Conservation (phyloP, 352 stramenopile species). For the Elongisporangium senticosum region DNA sequence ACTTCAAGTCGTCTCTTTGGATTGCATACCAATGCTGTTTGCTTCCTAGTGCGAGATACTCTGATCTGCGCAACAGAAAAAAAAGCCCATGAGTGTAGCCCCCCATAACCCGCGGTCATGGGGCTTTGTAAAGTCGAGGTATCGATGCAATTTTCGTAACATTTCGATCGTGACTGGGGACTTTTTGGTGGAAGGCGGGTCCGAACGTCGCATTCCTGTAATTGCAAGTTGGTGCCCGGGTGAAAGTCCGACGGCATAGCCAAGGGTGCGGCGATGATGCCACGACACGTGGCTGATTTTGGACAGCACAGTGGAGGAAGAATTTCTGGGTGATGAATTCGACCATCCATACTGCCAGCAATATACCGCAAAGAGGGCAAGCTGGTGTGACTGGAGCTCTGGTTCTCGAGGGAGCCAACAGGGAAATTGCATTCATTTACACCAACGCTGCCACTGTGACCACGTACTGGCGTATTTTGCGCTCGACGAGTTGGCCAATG, state of each 20-base stretch:
- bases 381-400: slow-evolving; percentile 1
- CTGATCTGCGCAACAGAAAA: slow-evolving; percentile 13
- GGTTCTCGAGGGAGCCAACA: slow-evolving; percentile 5
- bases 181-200: slow-evolving; percentile 5
- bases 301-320: slow-evolving; percentile 16
- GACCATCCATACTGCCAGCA: slow-evolving; percentile 10
- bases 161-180: slow-evolving; percentile 9
- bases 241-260: slow-evolving; percentile 14
- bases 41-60: slow-evolving; percentile 11
- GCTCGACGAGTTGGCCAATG: slow-evolving; percentile 9
- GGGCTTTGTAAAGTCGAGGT: slow-evolving; percentile 6
- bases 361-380: slow-evolving; percentile 2
- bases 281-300: slow-evolving; percentile 15
- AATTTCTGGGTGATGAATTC: slow-evolving; percentile 4
- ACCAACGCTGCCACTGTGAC: slow-evolving; percentile 7
- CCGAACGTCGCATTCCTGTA: slow-evolving; percentile 18
- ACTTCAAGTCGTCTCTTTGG: no score
- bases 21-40: no score
- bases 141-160: slow-evolving; percentile 6
- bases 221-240: slow-evolving; percentile 17
- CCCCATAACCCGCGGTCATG: slow-evolving; percentile 22
- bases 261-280: slow-evolving; percentile 10
- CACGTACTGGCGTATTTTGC: slow-evolving; percentile 8
- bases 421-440: slow-evolving; percentile 1
- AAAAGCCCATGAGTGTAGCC: slow-evolving; percentile 20